Conservation (phyloP, 1,284 basidiomycete species). For the Porogramme epimiltina region DNA sequence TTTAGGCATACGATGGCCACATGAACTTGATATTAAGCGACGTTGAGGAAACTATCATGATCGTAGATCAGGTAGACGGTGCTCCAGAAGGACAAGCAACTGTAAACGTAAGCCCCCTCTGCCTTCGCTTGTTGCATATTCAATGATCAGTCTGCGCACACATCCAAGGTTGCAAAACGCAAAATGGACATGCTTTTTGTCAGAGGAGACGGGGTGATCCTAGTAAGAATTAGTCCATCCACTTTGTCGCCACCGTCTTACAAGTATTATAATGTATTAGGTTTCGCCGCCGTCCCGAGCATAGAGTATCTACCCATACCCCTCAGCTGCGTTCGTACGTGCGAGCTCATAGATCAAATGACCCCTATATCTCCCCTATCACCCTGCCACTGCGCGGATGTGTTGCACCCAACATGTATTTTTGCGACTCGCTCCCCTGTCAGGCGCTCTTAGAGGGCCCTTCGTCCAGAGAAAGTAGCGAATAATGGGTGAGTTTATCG, state of each 20-base stretch:
- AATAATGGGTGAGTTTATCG: no score
- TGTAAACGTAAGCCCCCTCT: conserved; percentile 55
- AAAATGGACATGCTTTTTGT: conserved; percentile 99
- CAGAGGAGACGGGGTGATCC: conserved; percentile 91
- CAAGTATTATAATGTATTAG: conserved; percentile 37
- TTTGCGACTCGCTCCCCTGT: no score
- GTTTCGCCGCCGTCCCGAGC: conserved; percentile 76
- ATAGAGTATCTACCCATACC: no score
- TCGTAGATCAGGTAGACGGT: conserved; percentile 76
- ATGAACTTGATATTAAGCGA: conserved; percentile 99
- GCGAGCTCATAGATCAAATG: no score
- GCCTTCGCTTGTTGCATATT: not conserved
- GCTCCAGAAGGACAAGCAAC: conserved; percentile 50
- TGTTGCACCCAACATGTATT: conserved; percentile 15
- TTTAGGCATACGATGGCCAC: conserved; percentile 97
- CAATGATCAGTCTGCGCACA: not conserved
- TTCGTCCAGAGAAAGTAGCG: not conserved
- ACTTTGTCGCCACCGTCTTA: not conserved
- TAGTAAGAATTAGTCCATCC: conserved; percentile 42
- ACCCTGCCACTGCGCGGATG: not conserved
- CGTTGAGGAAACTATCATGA: conserved; percentile 95
- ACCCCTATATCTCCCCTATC: no score
- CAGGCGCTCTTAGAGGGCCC: not conserved
- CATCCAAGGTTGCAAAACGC: conserved; percentile 81
- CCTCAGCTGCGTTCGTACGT: conserved; percentile 2